Percentiles rank a stretch among this genome's conserved stretches.
These are phyloP conservation scores for Ascosphaera apis DNA, from an alignment of 2,329 filamentous ascomycete genomes.

Conservation along the genomic window DNA sequence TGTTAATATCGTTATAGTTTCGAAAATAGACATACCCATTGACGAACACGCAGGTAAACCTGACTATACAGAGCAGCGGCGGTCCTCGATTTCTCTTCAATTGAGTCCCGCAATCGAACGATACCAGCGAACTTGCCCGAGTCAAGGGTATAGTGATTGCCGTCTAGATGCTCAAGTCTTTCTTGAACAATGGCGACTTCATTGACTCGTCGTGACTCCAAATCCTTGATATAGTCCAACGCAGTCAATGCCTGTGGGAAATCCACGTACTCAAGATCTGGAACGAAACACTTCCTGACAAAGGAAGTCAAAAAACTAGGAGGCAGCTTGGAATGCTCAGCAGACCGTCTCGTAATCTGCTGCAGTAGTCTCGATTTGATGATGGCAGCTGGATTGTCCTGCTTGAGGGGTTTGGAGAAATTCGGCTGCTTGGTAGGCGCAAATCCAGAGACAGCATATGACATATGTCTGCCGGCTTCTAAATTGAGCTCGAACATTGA, in stretches of 20 bases:
- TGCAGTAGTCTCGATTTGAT: neutral
- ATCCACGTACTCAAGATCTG: slow-evolving; percentile 33
- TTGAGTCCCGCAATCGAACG: slow-evolving; percentile 29
- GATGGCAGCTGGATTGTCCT: neutral
- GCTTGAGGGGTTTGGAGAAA: neutral
- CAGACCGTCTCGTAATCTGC: slow-evolving; percentile 35
- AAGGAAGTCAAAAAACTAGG: slow-evolving; percentile 40
- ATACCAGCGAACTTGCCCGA: slow-evolving; percentile 21
- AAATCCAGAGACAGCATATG: neutral
- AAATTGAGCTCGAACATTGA: slow-evolving; percentile 47
- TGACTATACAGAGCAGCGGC: slow-evolving; percentile 35
- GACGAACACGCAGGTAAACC: slow-evolving; percentile 36
- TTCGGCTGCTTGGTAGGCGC: neutral
- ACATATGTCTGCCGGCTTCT: slow-evolving; percentile 16
- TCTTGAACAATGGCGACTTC: slow-evolving; percentile 32
- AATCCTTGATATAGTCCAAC: slow-evolving; percentile 41
- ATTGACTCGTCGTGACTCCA: slow-evolving; percentile 35
- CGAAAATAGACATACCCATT: slow-evolving; percentile 30
- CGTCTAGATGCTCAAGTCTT: slow-evolving; percentile 22
- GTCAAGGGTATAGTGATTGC: neutral
- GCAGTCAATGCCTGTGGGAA: slow-evolving; percentile 42
- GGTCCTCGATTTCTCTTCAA: slow-evolving; percentile 27
- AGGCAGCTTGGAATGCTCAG: slow-evolving; percentile 37
- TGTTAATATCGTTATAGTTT: neutral
- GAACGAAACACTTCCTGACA: slow-evolving; percentile 34